Evolutionary conservation across 345 rosid species (phyloP).

Genomic region (Brassica rapa): DNA sequence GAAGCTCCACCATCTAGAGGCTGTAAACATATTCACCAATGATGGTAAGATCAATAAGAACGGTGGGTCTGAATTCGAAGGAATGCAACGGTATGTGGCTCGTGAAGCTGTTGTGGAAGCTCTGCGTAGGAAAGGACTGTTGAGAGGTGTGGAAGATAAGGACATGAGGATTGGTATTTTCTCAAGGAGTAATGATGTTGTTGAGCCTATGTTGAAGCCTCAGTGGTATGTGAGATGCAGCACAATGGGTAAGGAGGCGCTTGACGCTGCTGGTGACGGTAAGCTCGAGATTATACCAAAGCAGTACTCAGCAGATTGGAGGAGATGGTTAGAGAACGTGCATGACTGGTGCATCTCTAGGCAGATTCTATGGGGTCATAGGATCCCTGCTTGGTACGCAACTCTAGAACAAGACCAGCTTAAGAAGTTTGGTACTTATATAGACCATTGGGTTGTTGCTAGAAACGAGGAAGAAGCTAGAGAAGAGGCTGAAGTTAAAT

Average conservation of each 20-base stretch:
- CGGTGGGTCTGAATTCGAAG: neutral
- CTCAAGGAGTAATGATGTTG: neutral
- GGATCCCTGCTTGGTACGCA: neutral
- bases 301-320: neutral
- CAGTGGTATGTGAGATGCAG: neutral
- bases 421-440: neutral
- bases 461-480: neutral
- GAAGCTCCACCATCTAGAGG: neutral
- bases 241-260: neutral
- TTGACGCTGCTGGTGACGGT: neutral
- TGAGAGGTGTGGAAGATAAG: neutral
- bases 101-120: neutral
- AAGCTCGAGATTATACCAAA: neutral
- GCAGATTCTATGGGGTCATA: neutral
- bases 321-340: neutral
- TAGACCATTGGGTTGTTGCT: neutral
- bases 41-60: neutral
- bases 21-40: neutral
- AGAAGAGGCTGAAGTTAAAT: neutral
- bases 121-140: neutral
- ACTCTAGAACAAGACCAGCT: neutral
- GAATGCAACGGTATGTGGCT: neutral
- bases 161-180: neutral
- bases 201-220: neutral
- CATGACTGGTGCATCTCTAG: neutral